These are phyloP conservation scores for Mucor irregularis DNA, from an alignment of 371 early-diverging fungal genomes.

Conservation along the genomic window DNA sequence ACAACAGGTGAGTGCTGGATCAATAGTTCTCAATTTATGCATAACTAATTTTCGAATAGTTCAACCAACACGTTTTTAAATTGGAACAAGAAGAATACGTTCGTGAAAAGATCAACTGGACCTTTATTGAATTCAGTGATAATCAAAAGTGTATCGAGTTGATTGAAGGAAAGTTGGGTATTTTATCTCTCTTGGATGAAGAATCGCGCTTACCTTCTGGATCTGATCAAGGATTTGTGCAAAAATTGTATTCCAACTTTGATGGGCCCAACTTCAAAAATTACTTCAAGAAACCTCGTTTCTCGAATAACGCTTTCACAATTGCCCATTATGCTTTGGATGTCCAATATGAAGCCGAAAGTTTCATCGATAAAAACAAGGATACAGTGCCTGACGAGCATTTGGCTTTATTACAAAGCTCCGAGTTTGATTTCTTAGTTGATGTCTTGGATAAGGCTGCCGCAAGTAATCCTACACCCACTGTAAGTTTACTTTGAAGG, in stretches of 20 bases:
- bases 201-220: constrained; percentile 92
- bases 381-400: constrained; percentile 97
- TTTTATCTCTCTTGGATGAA: constrained; percentile 96
- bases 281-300: constrained; percentile 93
- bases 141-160: constrained; percentile 99
- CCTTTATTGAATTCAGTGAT: constrained; percentile 96
- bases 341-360: constrained; percentile 89
- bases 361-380: constrained; percentile 98
- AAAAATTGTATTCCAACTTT: constrained; percentile 84
- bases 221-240: constrained; percentile 78
- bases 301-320: constrained; percentile 80
- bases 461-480: constrained; percentile 38
- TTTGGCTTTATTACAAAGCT: constrained; percentile 66
- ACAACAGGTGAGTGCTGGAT: constrained; percentile 62
- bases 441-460: constrained; percentile 66
- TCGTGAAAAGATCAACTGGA: constrained; percentile 91
- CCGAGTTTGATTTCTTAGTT: constrained; percentile 74
- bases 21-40: neutral
- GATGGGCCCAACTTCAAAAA: constrained; percentile 65
- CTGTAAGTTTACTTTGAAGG: constrained; percentile 14
- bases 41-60: constrained; percentile 53
- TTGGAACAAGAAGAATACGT: constrained; percentile 96
- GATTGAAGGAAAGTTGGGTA: constrained; percentile 96
- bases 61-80: constrained; percentile 75
- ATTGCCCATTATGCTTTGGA: constrained; percentile 92